Conservation (phyloP, 306 rosid genomes). For the Quercus parvula region DNA sequence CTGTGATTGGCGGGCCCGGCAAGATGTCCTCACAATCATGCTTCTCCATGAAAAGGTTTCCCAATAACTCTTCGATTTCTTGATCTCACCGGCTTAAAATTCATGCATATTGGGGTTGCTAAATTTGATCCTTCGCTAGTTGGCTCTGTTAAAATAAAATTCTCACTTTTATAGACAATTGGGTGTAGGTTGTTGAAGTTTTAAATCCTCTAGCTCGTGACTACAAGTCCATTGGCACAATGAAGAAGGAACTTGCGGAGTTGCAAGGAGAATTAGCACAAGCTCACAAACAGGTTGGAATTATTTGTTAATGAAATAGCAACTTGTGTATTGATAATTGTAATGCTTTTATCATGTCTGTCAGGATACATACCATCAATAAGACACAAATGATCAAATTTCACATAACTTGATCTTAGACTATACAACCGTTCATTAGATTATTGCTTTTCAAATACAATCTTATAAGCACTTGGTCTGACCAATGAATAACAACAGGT, state of each 20-base stretch:
- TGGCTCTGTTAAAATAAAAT: not conserved
- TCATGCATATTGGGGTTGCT: slow-evolving; percentile 4
- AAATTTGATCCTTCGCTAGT: not conserved
- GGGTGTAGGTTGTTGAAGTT: slow-evolving; percentile 56
- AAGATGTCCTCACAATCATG: slow-evolving; percentile 90
- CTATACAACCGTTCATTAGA: not conserved
- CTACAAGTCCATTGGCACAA: slow-evolving; percentile 75
- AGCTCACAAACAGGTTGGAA: slow-evolving; percentile 78
- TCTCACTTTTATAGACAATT: not conserved
- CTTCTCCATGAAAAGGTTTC: slow-evolving; percentile 92
- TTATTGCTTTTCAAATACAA: not conserved
- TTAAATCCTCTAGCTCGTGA: slow-evolving; percentile 96
- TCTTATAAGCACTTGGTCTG: not conserved
- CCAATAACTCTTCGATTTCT: not conserved
- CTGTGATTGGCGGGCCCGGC: slow-evolving; percentile 99
- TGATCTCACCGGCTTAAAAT: not conserved
- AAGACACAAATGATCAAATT: not conserved
- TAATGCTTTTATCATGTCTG: not conserved
- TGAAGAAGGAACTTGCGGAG: slow-evolving; percentile 91
- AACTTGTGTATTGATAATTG: not conserved
- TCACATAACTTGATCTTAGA: not conserved
- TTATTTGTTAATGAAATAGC: not conserved
- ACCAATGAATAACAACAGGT: slow-evolving; percentile 61
- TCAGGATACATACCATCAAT: not conserved
- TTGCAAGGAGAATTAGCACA: slow-evolving; percentile 78